Conservation (phyloP, 1,139 yeast species). For the Candida smagusa region DNA sequence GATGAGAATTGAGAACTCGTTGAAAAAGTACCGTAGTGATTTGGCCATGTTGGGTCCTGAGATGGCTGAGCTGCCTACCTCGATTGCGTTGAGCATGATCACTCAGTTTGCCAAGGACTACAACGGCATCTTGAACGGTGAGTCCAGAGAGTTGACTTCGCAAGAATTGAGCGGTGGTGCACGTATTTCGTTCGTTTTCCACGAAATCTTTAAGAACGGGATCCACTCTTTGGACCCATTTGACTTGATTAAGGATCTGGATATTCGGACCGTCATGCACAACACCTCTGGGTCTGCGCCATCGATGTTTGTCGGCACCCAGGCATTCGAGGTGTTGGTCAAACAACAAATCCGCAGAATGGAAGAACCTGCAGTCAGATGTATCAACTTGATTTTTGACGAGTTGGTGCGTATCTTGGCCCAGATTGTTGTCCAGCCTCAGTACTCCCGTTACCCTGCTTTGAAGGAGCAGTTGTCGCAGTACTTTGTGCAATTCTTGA, state of each 20-base stretch:
- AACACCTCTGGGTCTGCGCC: slow-evolving; percentile 97
- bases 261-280: slow-evolving; percentile 95
- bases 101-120: slow-evolving; percentile 93
- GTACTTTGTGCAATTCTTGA: slow-evolving; percentile 74
- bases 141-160: slow-evolving; percentile 80
- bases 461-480: slow-evolving; percentile 83
- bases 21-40: slow-evolving; percentile 81
- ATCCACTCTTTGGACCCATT: slow-evolving; percentile 91
- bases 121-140: slow-evolving; percentile 89
- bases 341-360: slow-evolving; percentile 92
- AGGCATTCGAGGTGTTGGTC: slow-evolving; percentile 94
- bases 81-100: slow-evolving; percentile 84
- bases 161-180: slow-evolving; percentile 96
- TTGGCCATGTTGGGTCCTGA: slow-evolving; percentile 78
- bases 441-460: slow-evolving; percentile 84
- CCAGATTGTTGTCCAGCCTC: slow-evolving; percentile 78
- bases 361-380: slow-evolving; percentile 89
- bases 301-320: slow-evolving; percentile 95
- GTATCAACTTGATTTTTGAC: slow-evolving; percentile 88
- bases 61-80: slow-evolving; percentile 81
- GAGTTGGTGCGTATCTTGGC: slow-evolving; percentile 88
- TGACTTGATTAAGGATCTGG: slow-evolving; percentile 95
- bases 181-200: slow-evolving; percentile 95
- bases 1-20: slow-evolving; percentile 79
- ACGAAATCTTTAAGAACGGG: slow-evolving; percentile 93